phyloP scores from a whole-genome alignment of 75 land plant genomes.

The Sequoia sempervirens region DNA sequence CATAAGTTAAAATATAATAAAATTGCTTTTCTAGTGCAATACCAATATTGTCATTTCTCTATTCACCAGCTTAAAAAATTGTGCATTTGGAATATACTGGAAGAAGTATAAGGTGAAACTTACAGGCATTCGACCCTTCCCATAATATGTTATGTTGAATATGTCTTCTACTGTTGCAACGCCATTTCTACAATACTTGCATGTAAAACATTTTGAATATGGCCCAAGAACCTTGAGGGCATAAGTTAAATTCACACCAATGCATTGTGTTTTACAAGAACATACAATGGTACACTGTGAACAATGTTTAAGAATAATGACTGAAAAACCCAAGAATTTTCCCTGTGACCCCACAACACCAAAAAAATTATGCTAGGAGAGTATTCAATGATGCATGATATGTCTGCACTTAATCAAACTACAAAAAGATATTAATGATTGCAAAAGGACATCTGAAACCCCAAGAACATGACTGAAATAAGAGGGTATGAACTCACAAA shows the following conservation, averaged over 20 bases:
- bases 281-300: background rate
- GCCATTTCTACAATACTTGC: conserved; percentile 52
- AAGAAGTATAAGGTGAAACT: conserved; percentile 9
- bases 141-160: conserved; percentile 61
- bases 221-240: background rate
- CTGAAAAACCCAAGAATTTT: background rate
- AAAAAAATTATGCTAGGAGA: background rate
- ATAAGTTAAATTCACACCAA: background rate
- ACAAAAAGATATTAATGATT: background rate
- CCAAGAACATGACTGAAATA: background rate
- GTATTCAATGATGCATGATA: background rate
- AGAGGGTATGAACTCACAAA: background rate
- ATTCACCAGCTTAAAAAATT: background rate
- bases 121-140: conserved; percentile 91
- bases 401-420: background rate
- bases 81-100: background rate
- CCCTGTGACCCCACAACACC: background rate
- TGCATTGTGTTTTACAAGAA: background rate
- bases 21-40: background rate
- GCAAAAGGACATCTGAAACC: background rate
- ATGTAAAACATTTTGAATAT: conserved; percentile 6
- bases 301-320: background rate
- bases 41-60: background rate
- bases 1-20: background rate
- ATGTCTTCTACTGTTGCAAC: conserved; percentile 53